These are phyloP conservation scores for Xylariaceae sp. DNA, from an alignment of 2,329 filamentous ascomycete genomes.

Conservation along the genomic window DNA sequence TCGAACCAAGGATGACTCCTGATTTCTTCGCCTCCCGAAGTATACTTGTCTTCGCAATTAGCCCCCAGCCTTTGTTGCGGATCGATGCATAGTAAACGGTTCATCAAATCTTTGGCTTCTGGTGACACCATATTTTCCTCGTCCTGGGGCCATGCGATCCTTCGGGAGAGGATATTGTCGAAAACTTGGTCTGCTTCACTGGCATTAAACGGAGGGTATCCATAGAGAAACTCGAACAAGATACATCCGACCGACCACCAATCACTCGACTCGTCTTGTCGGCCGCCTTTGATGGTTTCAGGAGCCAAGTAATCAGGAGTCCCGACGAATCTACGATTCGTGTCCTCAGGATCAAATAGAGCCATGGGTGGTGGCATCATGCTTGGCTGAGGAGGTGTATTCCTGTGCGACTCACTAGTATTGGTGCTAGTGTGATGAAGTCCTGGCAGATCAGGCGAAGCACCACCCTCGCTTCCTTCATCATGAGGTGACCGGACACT, in stretches of 20 bases:
- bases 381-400: slow-evolving; percentile 57
- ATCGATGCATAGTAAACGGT: slow-evolving; percentile 82
- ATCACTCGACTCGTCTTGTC: slow-evolving; percentile 97
- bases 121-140: slow-evolving; percentile 74
- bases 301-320: slow-evolving; percentile 96
- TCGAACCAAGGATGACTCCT: slow-evolving; percentile 84
- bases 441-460: slow-evolving; percentile 71
- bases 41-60: slow-evolving; percentile 77
- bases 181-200: slow-evolving; percentile 89
- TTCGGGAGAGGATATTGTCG: slow-evolving; percentile 87
- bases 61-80: slow-evolving; percentile 78
- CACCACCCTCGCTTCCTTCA: slow-evolving; percentile 67
- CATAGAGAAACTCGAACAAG: slow-evolving; percentile 92
- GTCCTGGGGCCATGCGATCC: slow-evolving; percentile 93
- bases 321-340: slow-evolving; percentile 86
- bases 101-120: slow-evolving; percentile 92
- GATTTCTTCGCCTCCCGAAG: slow-evolving; percentile 86
- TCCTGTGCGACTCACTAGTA: slow-evolving; percentile 48
- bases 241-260: slow-evolving; percentile 99
- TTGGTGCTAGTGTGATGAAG: slow-evolving; percentile 51
- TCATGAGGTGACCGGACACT: slow-evolving; percentile 61
- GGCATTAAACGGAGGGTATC: slow-evolving; percentile 90
- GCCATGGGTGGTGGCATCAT: slow-evolving; percentile 92
- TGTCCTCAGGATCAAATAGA: slow-evolving; percentile 92
- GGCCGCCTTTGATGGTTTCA: slow-evolving; percentile 91